Conservation (phyloP, 2,329 filamentous ascomycete species). For the Pestalotiopsis sp. region DNA sequence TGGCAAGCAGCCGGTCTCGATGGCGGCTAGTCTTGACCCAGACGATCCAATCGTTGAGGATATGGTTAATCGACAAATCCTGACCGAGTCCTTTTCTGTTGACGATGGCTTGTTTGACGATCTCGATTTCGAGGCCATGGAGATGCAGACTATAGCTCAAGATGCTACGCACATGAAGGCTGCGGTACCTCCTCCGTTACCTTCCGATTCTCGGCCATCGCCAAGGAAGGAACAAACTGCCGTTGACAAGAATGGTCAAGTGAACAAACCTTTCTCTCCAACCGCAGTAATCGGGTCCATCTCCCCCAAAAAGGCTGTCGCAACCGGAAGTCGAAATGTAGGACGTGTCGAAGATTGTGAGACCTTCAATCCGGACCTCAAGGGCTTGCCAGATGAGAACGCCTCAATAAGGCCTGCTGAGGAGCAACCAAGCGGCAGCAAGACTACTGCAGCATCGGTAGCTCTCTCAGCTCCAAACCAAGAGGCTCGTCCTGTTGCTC, state of each 20-base stretch:
- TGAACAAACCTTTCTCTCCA: neutral
- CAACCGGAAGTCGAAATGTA: neutral
- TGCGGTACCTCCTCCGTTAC: neutral
- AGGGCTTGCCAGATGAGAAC: neutral
- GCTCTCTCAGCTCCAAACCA: neutral
- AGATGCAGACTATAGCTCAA: neutral
- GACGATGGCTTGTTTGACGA: conserved; percentile 15
- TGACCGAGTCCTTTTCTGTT: conserved; percentile 14
- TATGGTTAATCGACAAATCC: conserved; percentile 3
- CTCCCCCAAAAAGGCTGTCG: neutral
- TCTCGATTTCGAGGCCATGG: conserved; percentile 8
- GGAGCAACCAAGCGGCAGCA: neutral
- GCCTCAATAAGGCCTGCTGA: neutral
- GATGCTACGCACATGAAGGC: neutral
- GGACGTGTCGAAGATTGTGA: neutral
- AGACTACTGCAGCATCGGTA: neutral
- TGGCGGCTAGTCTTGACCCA: neutral
- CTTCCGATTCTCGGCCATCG: neutral
- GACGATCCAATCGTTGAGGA: conserved; percentile 2
- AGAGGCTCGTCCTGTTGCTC: neutral
- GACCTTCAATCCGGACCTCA: neutral
- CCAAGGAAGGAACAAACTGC: neutral
- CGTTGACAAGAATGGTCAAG: neutral
- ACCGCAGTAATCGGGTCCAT: neutral
- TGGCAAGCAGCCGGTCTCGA: neutral